phyloP scores from a whole-genome alignment of 352 stramenopile species.

The Phytophthora rubi region DNA sequence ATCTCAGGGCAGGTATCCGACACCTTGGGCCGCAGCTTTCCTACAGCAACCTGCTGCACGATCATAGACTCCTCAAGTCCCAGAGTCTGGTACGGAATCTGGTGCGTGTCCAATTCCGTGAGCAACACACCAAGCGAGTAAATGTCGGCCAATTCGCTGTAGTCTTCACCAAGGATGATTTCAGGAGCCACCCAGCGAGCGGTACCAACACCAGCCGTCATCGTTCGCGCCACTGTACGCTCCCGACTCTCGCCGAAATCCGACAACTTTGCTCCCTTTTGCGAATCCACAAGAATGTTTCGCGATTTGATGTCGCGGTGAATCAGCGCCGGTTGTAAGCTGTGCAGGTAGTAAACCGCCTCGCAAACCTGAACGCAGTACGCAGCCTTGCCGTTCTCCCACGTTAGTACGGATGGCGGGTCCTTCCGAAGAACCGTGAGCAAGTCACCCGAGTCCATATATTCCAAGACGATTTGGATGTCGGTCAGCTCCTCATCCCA shows the following conservation, averaged over 20 bases:
- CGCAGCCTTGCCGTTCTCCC: constrained; percentile 64
- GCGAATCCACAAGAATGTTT: constrained; percentile 88
- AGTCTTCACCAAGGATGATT: constrained; percentile 82
- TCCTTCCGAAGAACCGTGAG: constrained; percentile 61
- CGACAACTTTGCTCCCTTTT: constrained; percentile 77
- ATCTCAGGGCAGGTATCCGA: constrained; percentile 80
- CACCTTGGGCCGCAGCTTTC: constrained; percentile 79
- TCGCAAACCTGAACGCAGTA: constrained; percentile 86
- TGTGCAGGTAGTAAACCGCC: constrained; percentile 91
- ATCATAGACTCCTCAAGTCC: constrained; percentile 82
- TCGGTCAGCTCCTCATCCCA: constrained; percentile 75
- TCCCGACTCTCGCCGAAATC: constrained; percentile 82
- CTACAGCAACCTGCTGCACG: constrained; percentile 79
- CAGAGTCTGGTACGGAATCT: constrained; percentile 74
- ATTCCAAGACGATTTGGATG: constrained; percentile 84
- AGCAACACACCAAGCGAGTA: constrained; percentile 78
- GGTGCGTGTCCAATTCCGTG: constrained; percentile 73
- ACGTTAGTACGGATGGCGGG: constrained; percentile 54
- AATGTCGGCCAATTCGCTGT: constrained; percentile 75
- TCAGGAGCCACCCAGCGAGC: constrained; percentile 79
- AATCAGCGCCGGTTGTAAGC: constrained; percentile 86
- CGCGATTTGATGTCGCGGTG: constrained; percentile 93
- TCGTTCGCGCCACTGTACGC: constrained; percentile 75
- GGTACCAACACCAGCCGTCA: constrained; percentile 78
- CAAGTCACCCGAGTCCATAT: constrained; percentile 78